A percentile compares a stretch with the other conserved stretches of the same genome.
Evolutionary conservation across 495 filamentous ascomycete genomes (phyloP).

Genomic region (Aspergillus carlsbadensis): DNA sequence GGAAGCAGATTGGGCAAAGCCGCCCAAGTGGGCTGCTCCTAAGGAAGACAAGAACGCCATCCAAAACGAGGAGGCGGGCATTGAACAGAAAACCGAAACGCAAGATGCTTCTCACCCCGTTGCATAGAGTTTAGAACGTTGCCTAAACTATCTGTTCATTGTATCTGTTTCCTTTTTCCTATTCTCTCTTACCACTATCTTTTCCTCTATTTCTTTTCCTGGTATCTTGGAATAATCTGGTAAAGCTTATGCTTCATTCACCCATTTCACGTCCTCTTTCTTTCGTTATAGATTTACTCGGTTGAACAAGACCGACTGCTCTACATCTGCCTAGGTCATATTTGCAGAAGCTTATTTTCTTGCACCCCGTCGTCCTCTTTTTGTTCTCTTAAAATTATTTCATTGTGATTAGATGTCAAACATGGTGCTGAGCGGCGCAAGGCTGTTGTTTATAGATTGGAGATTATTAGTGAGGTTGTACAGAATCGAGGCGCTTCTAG

Average conservation of each 20-base stretch:
- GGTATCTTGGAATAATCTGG: constrained; percentile 24
- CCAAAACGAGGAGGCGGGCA: constrained; percentile 29
- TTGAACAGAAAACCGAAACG: constrained; percentile 36
- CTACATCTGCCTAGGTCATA: neutral
- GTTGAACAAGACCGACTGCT: constrained; percentile 2
- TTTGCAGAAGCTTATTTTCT: neutral
- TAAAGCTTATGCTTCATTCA: constrained; percentile 13
- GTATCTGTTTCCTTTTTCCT: constrained; percentile 13
- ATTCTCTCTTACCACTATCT: constrained; percentile 9
- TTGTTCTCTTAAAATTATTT: constrained; percentile 3
- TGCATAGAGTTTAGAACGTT: constrained; percentile 27
- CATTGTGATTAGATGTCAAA: constrained; percentile 16
- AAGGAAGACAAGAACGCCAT: constrained; percentile 30
- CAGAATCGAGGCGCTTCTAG: neutral
- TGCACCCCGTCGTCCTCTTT: neutral
- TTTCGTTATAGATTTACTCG: constrained; percentile 14
- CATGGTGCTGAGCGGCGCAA: constrained; percentile 16
- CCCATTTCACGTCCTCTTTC: constrained; percentile 11
- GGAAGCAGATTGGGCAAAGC: constrained; percentile 68
- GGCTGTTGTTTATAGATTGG: constrained; percentile 20
- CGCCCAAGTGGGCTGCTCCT: constrained; percentile 66
- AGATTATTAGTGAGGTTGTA: constrained; percentile 7
- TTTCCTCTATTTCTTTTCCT: constrained; percentile 3
- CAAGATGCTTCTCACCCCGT: constrained; percentile 29
- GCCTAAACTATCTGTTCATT: constrained; percentile 6